These are phyloP conservation scores for Berberis vulgaris DNA, from an alignment of 164 flowering plant species.

Conservation along the genomic window DNA sequence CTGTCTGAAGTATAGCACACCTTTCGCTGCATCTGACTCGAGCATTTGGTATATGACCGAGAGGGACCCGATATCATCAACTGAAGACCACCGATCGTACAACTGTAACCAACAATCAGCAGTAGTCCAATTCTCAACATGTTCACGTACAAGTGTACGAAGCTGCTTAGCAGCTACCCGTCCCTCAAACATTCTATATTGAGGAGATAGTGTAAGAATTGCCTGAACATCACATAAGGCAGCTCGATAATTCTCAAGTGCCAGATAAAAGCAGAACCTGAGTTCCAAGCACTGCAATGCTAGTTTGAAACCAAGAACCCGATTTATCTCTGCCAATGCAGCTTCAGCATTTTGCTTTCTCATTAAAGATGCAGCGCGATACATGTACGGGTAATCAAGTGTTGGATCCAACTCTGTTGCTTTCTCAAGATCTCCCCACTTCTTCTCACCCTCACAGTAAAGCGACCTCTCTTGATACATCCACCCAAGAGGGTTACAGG, in stretches of 20 bases:
- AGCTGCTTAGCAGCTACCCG: constrained; percentile 83
- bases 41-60: constrained; percentile 99
- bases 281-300: constrained; percentile 92
- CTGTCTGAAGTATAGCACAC: constrained; percentile 92
- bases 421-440: constrained; percentile 67
- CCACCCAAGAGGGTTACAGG: constrained; percentile 76
- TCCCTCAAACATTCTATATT: constrained; percentile 86
- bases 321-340: constrained; percentile 78
- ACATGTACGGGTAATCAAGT: constrained; percentile 93
- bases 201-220: constrained; percentile 81
- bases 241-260: constrained; percentile 66
- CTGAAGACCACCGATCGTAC: constrained; percentile 95
- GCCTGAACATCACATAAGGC: constrained; percentile 92
- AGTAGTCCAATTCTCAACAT: constrained; percentile 87
- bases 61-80: constrained; percentile 97
- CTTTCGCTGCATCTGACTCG: constrained; percentile 92
- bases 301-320: constrained; percentile 82
- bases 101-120: constrained; percentile 97
- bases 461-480: constrained; percentile 94
- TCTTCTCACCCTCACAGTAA: constrained; percentile 68
- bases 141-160: constrained; percentile 79
- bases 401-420: constrained; percentile 94
- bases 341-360: constrained; percentile 60
- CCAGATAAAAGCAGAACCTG: constrained; percentile 79
- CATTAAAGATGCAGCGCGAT: constrained; percentile 82